Conservation (phyloP, 169 alveolate genomes). For the Eimeria maxima region DNA sequence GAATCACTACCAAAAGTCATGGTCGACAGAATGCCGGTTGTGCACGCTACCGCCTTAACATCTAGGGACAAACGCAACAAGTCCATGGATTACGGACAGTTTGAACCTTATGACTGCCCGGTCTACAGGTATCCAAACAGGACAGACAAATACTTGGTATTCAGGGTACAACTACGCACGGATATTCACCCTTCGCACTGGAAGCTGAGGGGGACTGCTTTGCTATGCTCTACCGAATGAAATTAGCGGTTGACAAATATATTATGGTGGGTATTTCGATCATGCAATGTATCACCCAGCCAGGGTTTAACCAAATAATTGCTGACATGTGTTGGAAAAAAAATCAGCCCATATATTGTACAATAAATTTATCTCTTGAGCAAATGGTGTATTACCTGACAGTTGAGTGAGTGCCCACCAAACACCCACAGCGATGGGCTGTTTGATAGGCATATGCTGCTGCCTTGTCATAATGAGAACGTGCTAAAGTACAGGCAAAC, state of each 20-base stretch:
- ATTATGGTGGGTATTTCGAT: too few relatives aligned
- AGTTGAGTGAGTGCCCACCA: too few relatives aligned
- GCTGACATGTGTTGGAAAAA: too few relatives aligned
- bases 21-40: slow-evolving; percentile 87
- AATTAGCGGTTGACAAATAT: background rate
- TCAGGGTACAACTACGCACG: slow-evolving; percentile 94
- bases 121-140: slow-evolving; percentile 96
- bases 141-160: slow-evolving; percentile 96
- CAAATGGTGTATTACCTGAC: too few relatives aligned
- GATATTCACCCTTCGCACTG: slow-evolving; percentile 91
- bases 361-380: too few relatives aligned
- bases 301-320: too few relatives aligned
- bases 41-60: slow-evolving; percentile 95
- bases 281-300: too few relatives aligned
- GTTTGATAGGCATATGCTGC: too few relatives aligned
- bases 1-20: slow-evolving; percentile 91
- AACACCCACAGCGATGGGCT: too few relatives aligned
- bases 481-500: too few relatives aligned
- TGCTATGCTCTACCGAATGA: slow-evolving; percentile 89
- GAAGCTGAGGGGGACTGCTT: slow-evolving; percentile 90
- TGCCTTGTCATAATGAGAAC: too few relatives aligned
- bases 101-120: slow-evolving; percentile 95
- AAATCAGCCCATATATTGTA: too few relatives aligned
- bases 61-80: slow-evolving; percentile 92
- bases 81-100: slow-evolving; percentile 91